Evolutionary conservation across 352 stramenopile species (phyloP), one percentile per base, ranked within the genome.

Genomic region (Phytophthora capsici): DNA sequence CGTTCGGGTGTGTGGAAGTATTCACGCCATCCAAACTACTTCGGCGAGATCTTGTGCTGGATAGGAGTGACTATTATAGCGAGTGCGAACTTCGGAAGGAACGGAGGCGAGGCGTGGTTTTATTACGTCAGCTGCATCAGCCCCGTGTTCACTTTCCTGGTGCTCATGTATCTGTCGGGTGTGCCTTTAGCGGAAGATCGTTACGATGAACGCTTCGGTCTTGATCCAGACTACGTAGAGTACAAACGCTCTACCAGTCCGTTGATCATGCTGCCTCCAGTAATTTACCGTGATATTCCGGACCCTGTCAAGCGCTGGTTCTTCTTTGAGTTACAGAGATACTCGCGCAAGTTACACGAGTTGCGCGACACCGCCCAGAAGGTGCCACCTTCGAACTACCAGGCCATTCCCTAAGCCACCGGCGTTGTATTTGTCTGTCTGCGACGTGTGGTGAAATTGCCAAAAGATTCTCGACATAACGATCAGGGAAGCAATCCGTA

Each of bases 11-110:
- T 97, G 23, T 97, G 91, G 91, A 69, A 69, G n/a, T 96, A 90
- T 47, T 95, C 79, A 34, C 84, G 93, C 17, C 94, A 98, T 75
- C 92, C 94, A 0, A 98, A 98, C 58, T 98, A 98, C 72, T 91
- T 97, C 52, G 92, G 90, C 19, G 94, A 98, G 77, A 93, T 98
- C n/a, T 38, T 96, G 28, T 95, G 93, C 73, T 98, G 92, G 92
- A 57, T 83, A 46, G 84, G 84, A 10, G 17, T 90, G 13, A 85
- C 77, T 1, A 40, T 88, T 20, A 22, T 87, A 7, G 66, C 71
- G 23, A 75, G 75, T 28, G 55, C 71, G 17, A 85, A 67, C 48
- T 84, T 87, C 52, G 58, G 37, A 51, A 53, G 50, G 32, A 63
- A 50, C n/a, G 56, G 40, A 16, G 60, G 57, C 22, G 57, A 81